A percentile compares a stretch with the other conserved stretches of the same genome.
phyloP scores from a whole-genome alignment of 768 basidiomycete genomes.

The Boletus huronensis region DNA sequence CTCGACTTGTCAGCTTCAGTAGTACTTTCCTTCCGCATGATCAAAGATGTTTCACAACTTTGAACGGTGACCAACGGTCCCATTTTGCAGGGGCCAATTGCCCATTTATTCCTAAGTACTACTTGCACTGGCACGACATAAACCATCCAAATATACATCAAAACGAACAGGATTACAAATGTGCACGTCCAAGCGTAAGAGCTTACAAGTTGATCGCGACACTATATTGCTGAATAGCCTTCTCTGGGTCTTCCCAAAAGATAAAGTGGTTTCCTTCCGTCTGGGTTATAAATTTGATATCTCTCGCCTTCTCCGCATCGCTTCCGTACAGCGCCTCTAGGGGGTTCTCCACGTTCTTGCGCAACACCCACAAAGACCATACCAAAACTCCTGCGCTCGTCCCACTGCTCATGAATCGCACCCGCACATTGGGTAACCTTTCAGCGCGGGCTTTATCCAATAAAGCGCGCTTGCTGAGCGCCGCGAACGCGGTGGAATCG shows the following conservation, averaged over 20 bases:
- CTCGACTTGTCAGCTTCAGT: no score
- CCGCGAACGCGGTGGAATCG: constrained; percentile 2
- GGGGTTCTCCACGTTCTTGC: constrained; percentile 6
- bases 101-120: not conserved
- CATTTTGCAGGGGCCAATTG: not conserved
- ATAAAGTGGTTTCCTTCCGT: constrained; percentile 24
- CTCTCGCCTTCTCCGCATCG: constrained; percentile 19
- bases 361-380: constrained; percentile 13
- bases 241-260: constrained; percentile 25
- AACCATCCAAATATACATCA: not conserved
- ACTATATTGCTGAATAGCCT: constrained; percentile 17
- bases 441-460: constrained; percentile 13
- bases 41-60: no score
- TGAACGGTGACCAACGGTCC: no score
- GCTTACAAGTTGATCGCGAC: constrained; percentile 6
- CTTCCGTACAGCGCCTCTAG: constrained; percentile 7
- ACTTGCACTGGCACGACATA: not conserved
- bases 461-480: constrained; percentile 13
- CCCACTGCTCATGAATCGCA: constrained; percentile 20
- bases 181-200: not conserved
- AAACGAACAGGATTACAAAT: not conserved
- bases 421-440: constrained; percentile 10
- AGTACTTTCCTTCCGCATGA: no score
- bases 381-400: constrained; percentile 4
- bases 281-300: constrained; percentile 13